Evolutionary conservation across 805 yeast genomes (phyloP).

Genomic region (Sporopachydermia quercuum): DNA sequence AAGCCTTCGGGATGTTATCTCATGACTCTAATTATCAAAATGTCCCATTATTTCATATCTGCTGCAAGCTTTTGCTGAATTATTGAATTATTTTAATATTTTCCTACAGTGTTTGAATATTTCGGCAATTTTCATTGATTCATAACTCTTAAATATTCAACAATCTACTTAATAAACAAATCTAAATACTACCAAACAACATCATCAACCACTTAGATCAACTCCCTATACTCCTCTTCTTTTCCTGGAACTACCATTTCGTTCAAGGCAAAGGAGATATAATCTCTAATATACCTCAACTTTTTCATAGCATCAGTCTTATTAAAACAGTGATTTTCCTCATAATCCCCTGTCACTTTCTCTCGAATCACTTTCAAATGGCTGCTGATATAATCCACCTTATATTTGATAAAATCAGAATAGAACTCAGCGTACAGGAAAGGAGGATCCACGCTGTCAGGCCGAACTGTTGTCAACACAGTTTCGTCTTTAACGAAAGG

Average conservation of each 20-base stretch:
- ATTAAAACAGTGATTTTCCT: constrained; percentile 4
- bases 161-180: too few species aligned
- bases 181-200: too few species aligned
- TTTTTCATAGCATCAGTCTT: constrained; percentile 2
- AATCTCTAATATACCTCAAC: constrained; percentile 1
- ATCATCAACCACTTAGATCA: too few species aligned
- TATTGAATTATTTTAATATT: too few species aligned
- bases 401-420: constrained; percentile 12
- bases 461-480: constrained; percentile 14
- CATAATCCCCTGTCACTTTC: constrained; percentile 2
- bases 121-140: too few species aligned
- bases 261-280: constrained; percentile 1
- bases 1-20: too few species aligned
- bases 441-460: constrained; percentile 5
- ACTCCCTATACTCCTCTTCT: not conserved
- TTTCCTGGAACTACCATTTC: constrained; percentile 3
- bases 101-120: too few species aligned
- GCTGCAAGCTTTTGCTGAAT: too few species aligned
- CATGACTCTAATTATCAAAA: too few species aligned
- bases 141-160: too few species aligned
- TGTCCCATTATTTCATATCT: too few species aligned
- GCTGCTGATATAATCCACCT: constrained; percentile 10
- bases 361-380: constrained; percentile 7
- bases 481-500: constrained; percentile 14
- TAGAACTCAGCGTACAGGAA: constrained; percentile 12